Evolutionary conservation across 192 early-diverging fungal genomes (phyloP).

Genomic region (Coemansia sp.): DNA sequence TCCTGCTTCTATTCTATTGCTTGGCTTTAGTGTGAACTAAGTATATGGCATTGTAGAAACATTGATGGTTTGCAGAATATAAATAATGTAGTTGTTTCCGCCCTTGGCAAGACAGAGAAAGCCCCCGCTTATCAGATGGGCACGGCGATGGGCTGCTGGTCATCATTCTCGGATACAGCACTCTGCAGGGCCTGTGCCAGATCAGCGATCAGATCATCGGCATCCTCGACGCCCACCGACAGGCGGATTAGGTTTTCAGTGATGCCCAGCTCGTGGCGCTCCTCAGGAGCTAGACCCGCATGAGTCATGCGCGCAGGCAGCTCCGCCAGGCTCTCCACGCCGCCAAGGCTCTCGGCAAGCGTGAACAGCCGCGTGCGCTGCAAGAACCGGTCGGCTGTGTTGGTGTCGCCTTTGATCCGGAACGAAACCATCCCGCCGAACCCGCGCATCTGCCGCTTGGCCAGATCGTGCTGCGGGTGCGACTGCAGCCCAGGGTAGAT

Average conservation of each 20-base stretch:
- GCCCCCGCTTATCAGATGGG: neutral
- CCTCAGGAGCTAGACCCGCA: conserved; percentile 84
- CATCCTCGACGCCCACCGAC: conserved; percentile 93
- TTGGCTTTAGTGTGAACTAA: too few species aligned
- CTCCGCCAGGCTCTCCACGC: conserved; percentile 94
- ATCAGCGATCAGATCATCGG: conserved; percentile 83
- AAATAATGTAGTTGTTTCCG: neutral
- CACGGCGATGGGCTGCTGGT: neutral
- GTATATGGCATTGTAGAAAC: too few species aligned
- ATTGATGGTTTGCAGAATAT: too few species aligned
- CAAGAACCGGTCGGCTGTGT: conserved; percentile 84
- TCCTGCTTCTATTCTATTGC: too few species aligned
- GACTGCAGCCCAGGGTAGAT: conserved; percentile 92
- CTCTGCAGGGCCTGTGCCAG: conserved; percentile 68
- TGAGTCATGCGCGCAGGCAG: conserved; percentile 97
- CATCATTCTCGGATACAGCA: conserved; percentile 47
- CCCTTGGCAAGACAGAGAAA: neutral
- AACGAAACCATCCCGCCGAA: conserved; percentile 98
- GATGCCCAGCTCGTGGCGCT: conserved; percentile 81
- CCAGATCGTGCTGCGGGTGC: conserved; percentile 92
- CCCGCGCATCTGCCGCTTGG: conserved; percentile 84
- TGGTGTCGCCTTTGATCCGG: conserved; percentile 81
- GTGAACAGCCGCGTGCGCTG: conserved; percentile 79
- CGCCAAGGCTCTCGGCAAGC: conserved; percentile 95
- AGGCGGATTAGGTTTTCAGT: conserved; percentile 92